Base-by-base conservation (phyloP, 345 rosid genomes). In the Luvunga scandens region DNA sequence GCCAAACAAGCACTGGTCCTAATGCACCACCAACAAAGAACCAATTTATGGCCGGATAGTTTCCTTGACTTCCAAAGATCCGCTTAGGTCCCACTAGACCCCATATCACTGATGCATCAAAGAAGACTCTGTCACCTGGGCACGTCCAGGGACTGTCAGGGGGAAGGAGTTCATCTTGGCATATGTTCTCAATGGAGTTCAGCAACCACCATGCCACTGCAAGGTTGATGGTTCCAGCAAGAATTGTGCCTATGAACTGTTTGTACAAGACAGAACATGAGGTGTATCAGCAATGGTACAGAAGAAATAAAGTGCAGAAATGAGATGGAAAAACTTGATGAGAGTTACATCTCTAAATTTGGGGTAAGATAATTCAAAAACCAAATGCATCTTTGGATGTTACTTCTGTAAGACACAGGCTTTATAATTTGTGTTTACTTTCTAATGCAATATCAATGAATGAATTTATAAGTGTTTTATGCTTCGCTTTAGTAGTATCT, bases 81-180 rank as follows among this genome's bases (percentile, higher is more conserved):
- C 94, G 79, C 76, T 80, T 94, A 2, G 98, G 97, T 62, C 95
- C 97, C 9, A 88, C 95, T 82, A 93, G 70, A 75, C 97, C 98
- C 98, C 98, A 95, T 73, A 93, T 95, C 66, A 92, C 95, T 6
- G 97, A 90, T 48, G 98, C 98, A 78, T 95, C 97, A 53, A 93
- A 93, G 92, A 95, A 93, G 76, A 95, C 95, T 57, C 93, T 80
- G 69, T 93, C 97, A 36, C 85, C 72, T 0, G 98, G 98, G 82
- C 98, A 93, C 78, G 97, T 93, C 98, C 97, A 95, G 9, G 95
- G 97, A 84, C 97, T 92, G 81, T 88, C 79, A 0, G 85, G 74
- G 0, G 97, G 92, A 60, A 95, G 89, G 75, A 90, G 91, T 34
- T 91, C 88, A 34, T 92, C 98, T 72, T 87, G 92, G 83, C 98